Conservation (phyloP, 2,329 filamentous ascomycete species). For the Cordyceps militaris region DNA sequence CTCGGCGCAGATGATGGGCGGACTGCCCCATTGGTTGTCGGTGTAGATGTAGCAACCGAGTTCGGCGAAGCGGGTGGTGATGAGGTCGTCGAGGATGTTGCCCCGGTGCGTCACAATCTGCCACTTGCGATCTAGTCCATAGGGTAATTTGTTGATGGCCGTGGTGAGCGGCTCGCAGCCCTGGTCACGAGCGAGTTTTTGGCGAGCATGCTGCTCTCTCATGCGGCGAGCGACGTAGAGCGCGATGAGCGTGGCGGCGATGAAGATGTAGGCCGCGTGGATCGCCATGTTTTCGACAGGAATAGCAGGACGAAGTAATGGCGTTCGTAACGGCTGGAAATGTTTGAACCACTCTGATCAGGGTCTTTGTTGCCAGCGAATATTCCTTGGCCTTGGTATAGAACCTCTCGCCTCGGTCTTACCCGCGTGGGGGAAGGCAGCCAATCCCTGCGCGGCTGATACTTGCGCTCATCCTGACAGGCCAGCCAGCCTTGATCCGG, state of each 20-base stretch:
- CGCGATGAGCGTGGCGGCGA: background rate
- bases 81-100: conserved; percentile 8
- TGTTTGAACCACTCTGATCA: too few species aligned
- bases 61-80: conserved; percentile 1
- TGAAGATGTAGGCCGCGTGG: background rate
- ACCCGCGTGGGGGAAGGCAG: too few species aligned
- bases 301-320: background rate
- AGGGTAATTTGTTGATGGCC: background rate
- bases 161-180: background rate
- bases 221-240: background rate
- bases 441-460: too few species aligned
- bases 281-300: background rate
- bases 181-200: background rate
- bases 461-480: too few species aligned
- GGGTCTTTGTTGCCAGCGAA: too few species aligned
- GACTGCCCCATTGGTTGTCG: conserved; percentile 2
- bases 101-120: background rate
- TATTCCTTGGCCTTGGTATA: too few species aligned
- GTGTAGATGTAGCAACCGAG: conserved; percentile 2
- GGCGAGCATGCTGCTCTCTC: too few species aligned
- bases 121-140: conserved; percentile 4
- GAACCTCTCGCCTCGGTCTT: too few species aligned
- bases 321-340: too few species aligned
- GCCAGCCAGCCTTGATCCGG: too few species aligned
- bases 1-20: conserved; percentile 6